Evolutionary conservation across 164 flowering plant genomes (phyloP), one percentile per base, ranked within the genome.

Genomic region (Hamamelis virginiana): DNA sequence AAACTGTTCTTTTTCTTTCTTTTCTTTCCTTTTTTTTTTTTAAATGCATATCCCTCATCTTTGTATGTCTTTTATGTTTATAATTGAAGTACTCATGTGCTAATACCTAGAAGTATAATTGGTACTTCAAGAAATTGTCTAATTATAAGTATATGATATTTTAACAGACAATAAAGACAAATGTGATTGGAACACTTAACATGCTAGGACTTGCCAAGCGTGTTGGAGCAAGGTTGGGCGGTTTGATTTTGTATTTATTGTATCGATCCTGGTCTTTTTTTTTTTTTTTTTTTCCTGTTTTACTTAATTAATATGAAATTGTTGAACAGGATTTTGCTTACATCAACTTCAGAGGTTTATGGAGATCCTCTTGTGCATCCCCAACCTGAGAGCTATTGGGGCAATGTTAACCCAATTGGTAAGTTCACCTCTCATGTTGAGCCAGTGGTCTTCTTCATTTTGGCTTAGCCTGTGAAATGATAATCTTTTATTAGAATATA

Each of bases 141-240:
- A 38, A 47, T 64, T 28, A 19, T 59, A 15, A 2, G 9, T 45
- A 19, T 43, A 19, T 69, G 53, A 38, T 55, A 25, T 10, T 58
- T 64, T 64, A 44, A 65, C 89, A 90, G 96, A 90, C 92, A 53
- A 90, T 88, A 68, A 92, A 95, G 82, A 95, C 99, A 58, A 95
- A 95, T 80, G 99, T 95, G 71, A 90, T 95, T 77, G 99, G 99
- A 44, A 95, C 99, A 5, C 73, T 95, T 73, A 95, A 95, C 80
- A 95, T 95, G 99, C 72, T 95, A 71, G 99, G 99, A 62, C 97
- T 95, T 77, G 99, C 99, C 33, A 92, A 95, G 80, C 89, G 99
- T 61, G 96, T 95, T 66, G 97, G 97, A 68, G 99, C 99, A 71
- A 91, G 98, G 88, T 95, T 73, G 22, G 80, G 18, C 19, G 38